Conservation (phyloP, 306 rosid genomes). For the Vigna nakashimae region DNA sequence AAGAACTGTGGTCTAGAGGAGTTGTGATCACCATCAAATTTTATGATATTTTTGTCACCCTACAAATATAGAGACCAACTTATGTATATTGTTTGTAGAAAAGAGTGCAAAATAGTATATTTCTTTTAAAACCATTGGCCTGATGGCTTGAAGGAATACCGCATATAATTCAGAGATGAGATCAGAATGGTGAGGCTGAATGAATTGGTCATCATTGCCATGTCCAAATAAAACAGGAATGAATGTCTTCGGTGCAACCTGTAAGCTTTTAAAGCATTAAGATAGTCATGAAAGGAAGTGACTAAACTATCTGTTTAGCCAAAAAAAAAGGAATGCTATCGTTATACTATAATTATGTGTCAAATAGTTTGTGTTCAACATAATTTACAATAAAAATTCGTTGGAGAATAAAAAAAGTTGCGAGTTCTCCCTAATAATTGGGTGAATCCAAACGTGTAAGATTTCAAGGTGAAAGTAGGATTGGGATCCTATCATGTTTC, state of each 20-base stretch:
- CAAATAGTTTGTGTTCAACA: background rate
- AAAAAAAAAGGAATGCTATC: background rate
- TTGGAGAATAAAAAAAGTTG: background rate
- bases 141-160: conserved; percentile 54
- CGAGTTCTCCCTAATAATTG: background rate
- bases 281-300: conserved; percentile 39
- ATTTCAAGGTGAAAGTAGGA: conserved; percentile 15
- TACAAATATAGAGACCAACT: conserved; percentile 48
- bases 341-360: background rate
- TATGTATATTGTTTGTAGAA: conserved; percentile 27
- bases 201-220: conserved; percentile 78
- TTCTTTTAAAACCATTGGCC: conserved; percentile 1
- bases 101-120: conserved; percentile 23
- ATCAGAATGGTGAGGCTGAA: conserved; percentile 84
- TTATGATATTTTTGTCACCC: conserved; percentile 89
- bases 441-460: background rate
- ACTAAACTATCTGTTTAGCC: conserved; percentile 29
- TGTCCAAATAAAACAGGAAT: conserved; percentile 97
- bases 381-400: background rate
- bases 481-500: too few species aligned
- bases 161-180: conserved; percentile 72
- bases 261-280: conserved; percentile 46
- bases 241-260: conserved; percentile 84
- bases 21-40: conserved; percentile 95
- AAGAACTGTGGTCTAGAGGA: conserved; percentile 94